A percentile compares a stretch with the other conserved stretches of the same genome.
These are phyloP conservation scores for Piedraia hortae DNA, from an alignment of 2,329 filamentous ascomycete genomes.

Conservation along the genomic window DNA sequence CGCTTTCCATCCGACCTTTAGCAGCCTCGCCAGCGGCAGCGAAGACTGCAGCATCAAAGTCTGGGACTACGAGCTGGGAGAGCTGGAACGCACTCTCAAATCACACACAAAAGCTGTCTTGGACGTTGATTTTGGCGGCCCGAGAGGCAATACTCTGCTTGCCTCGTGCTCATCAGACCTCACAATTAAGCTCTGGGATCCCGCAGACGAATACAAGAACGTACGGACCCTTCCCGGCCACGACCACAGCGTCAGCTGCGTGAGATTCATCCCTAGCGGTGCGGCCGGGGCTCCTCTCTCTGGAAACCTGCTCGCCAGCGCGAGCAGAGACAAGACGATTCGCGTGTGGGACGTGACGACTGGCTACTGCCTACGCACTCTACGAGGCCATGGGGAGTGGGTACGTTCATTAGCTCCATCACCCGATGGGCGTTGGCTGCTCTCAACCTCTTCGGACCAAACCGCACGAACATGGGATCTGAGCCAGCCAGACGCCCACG, in stretches of 20 bases:
- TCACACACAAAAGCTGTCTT: constrained; percentile 72
- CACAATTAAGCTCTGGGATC: constrained; percentile 89
- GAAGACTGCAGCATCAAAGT: constrained; percentile 90
- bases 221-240: constrained; percentile 75
- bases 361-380: constrained; percentile 75
- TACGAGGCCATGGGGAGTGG: constrained; percentile 67
- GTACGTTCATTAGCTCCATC: constrained; percentile 71
- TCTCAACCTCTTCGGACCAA: constrained; percentile 62
- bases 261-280: constrained; percentile 67
- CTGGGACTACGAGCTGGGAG: constrained; percentile 88
- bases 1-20: constrained; percentile 79
- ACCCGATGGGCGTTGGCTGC: constrained; percentile 52
- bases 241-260: constrained; percentile 70
- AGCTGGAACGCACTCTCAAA: constrained; percentile 71
- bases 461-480: constrained; percentile 69
- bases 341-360: constrained; percentile 84
- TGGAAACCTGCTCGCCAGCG: constrained; percentile 62
- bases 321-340: constrained; percentile 60
- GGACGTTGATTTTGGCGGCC: constrained; percentile 75
- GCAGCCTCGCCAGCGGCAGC: constrained; percentile 65
- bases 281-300: constrained; percentile 52
- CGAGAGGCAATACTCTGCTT: constrained; percentile 48
- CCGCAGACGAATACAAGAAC: constrained; percentile 78
- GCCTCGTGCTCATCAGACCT: constrained; percentile 69
- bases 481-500: constrained; percentile 34